These are phyloP conservation scores for Hanseniaspora hatyaiensis DNA, from an alignment of 805 yeast species.

Conservation along the genomic window DNA sequence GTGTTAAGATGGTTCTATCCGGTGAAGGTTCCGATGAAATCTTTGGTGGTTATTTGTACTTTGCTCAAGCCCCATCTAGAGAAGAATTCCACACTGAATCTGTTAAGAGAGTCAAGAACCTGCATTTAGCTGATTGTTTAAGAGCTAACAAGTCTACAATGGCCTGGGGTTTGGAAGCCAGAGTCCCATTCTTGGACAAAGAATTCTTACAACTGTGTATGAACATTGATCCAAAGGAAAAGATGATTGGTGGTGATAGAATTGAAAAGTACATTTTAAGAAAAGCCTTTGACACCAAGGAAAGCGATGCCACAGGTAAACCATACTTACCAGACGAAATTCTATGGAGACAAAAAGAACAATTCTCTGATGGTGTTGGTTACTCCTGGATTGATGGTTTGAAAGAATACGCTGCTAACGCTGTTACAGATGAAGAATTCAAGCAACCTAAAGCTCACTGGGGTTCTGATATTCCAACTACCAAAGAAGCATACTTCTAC, in stretches of 20 bases:
- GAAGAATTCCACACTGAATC: slow-evolving; percentile 91
- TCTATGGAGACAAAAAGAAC: slow-evolving; percentile 99
- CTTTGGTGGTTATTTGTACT: slow-evolving; percentile 96
- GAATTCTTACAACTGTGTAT: slow-evolving; percentile 80
- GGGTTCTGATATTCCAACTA: slow-evolving; percentile 90
- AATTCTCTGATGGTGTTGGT: slow-evolving; percentile 98
- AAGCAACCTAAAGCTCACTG: slow-evolving; percentile 87
- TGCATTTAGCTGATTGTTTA: slow-evolving; percentile 91
- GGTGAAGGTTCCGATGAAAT: slow-evolving; percentile 99
- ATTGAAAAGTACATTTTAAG: slow-evolving; percentile 94
- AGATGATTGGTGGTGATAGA: slow-evolving; percentile 65
- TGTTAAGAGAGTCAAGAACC: slow-evolving; percentile 91
- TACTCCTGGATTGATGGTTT: slow-evolving; percentile 98
- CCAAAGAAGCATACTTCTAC: slow-evolving; percentile 99
- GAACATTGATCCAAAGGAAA: slow-evolving; percentile 91
- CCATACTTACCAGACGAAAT: slow-evolving; percentile 95
- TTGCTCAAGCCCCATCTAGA: slow-evolving; percentile 91
- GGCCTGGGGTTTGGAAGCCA: slow-evolving; percentile 99
- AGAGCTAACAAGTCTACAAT: slow-evolving; percentile 98
- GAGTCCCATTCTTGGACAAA: slow-evolving; percentile 97
- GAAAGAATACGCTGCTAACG: slow-evolving; percentile 85
- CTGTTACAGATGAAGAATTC: slow-evolving; percentile 80
- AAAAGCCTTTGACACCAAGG: slow-evolving; percentile 92
- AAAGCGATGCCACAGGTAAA: slow-evolving; percentile 51
- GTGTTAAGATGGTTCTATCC: slow-evolving; percentile 96